Conservation (phyloP, 2,329 filamentous ascomycete genomes). For the Claviceps quebecensis region DNA sequence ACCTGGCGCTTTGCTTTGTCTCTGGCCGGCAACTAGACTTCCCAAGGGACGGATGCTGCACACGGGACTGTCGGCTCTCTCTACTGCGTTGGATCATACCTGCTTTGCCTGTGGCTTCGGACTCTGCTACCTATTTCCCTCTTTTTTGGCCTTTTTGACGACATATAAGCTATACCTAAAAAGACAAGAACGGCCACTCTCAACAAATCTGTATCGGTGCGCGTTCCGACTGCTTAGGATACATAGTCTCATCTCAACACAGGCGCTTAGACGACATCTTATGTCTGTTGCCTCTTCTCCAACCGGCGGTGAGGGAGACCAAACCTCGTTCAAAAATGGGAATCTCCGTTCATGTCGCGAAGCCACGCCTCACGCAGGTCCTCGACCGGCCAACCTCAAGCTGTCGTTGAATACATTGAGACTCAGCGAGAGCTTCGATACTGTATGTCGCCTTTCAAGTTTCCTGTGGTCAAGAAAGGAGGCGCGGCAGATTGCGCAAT, state of each 20-base stretch:
- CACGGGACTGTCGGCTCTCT: too few relatives aligned
- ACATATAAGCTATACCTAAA: not conserved
- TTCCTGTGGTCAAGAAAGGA: not conserved
- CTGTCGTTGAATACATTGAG: constrained; percentile 5
- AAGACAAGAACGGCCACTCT: not conserved
- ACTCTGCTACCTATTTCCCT: not conserved
- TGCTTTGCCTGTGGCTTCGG: not conserved
- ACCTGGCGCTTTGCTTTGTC: too few relatives aligned
- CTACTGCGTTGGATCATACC: not conserved
- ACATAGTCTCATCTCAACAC: not conserved
- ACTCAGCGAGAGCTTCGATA: constrained; percentile 7
- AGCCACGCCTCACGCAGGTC: not conserved
- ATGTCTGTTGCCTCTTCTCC: constrained; percentile 6
- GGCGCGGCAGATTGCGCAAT: not conserved
- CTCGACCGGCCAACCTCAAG: constrained; percentile 1
- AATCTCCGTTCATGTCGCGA: not conserved
- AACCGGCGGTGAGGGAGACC: not conserved
- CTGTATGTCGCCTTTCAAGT: constrained; percentile 1
- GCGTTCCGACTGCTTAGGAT: not conserved
- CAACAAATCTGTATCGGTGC: not conserved
- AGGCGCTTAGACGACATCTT: not conserved
- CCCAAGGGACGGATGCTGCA: too few relatives aligned
- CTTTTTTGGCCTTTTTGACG: not conserved
- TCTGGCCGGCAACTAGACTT: too few relatives aligned
- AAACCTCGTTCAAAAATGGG: not conserved